Percentiles rank a stretch among this genome's conserved stretches.
phyloP scores from a whole-genome alignment of 1,284 basidiomycete species.

The Sphaerobolus stellatus region DNA sequence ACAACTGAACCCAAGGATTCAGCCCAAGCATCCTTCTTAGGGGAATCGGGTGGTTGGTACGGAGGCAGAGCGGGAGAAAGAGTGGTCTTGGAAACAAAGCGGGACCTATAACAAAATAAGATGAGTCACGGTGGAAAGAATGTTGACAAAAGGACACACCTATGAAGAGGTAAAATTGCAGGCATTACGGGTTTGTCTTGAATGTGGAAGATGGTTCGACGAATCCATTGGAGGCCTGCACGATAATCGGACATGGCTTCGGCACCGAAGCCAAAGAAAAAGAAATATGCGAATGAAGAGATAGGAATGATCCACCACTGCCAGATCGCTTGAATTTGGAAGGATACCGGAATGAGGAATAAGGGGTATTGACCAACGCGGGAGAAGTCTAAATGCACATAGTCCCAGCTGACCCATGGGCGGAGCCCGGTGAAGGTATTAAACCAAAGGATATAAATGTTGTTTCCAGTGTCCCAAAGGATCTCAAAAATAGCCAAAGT shows the following conservation, averaged over 20 bases:
- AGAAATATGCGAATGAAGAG: slow-evolving; percentile 18
- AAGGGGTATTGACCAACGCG: slow-evolving; percentile 33
- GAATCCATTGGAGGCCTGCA: slow-evolving; percentile 14
- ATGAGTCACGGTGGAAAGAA: too few relatives aligned
- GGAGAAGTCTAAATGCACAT: slow-evolving; percentile 30
- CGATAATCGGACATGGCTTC: slow-evolving; percentile 25
- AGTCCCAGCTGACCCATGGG: slow-evolving; percentile 30
- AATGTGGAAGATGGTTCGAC: neutral
- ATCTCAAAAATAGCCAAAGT: slow-evolving; percentile 30
- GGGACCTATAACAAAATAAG: too few relatives aligned
- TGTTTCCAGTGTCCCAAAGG: slow-evolving; percentile 19
- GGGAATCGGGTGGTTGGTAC: too few relatives aligned
- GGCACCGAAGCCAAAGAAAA: slow-evolving; percentile 29
- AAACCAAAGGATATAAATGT: slow-evolving; percentile 11
- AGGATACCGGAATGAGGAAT: neutral
- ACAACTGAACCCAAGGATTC: too few relatives aligned
- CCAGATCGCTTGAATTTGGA: neutral
- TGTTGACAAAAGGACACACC: too few relatives aligned
- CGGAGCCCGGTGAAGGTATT: slow-evolving; percentile 24
- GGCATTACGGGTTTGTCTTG: too few relatives aligned
- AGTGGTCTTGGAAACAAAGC: too few relatives aligned
- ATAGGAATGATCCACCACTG: slow-evolving; percentile 23
- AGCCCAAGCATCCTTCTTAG: too few relatives aligned
- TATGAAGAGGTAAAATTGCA: too few relatives aligned
- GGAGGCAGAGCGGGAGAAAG: too few relatives aligned